Evolutionary conservation across 2,329 filamentous ascomycete species (phyloP), one percentile per base, ranked within the genome.

Genomic region (Arthrobotrys conoides): DNA sequence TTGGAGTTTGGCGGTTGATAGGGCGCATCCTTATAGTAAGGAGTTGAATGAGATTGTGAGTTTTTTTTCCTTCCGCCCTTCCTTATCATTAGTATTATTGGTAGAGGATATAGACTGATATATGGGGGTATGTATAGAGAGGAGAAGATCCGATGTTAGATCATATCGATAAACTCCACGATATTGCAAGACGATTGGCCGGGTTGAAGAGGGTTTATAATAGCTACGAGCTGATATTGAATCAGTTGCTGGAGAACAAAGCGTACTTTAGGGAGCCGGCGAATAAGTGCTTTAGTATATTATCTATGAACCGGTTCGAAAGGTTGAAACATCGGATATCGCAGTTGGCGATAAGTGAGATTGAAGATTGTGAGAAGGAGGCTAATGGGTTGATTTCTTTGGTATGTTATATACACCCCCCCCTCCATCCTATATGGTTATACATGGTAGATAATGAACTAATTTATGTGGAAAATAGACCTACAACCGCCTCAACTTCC

Each of bases 201-300:
- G 88, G 90, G 0, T 84, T 91, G 9, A 90, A 89, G 80, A 87
- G 89, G 14, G 87, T 91, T 59, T 91, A 91, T 81, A 86, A 89
- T 81, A 87, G 86, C 81, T 91, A 91, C 83, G 87, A 88, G 53
- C 84, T 89, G 16, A 89, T 91, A 71, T 89, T 91, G 82, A 87
- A 88, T 46, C 87, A 53, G 49, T 33, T 77, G 10, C 18, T 77
- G 27, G 73, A 77, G 51, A 77, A 77, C 48, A 77, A 77, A 65
- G 89, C n/a, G 84, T 91, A 16, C 84, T 91, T 12, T 87, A 90
- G 71, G 83, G 85, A 68, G 85, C 87, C 55, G 77, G 81, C 41
- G 87, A 88, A 77, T 86, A 83, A 81, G 64, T 81, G 81, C 63
- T 71, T 82, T 5, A 82, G 80, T 68, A 66, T 81, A 8, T 83